Conservation (phyloP, 2,329 filamentous ascomycete genomes). For the Xylaria sp. region DNA sequence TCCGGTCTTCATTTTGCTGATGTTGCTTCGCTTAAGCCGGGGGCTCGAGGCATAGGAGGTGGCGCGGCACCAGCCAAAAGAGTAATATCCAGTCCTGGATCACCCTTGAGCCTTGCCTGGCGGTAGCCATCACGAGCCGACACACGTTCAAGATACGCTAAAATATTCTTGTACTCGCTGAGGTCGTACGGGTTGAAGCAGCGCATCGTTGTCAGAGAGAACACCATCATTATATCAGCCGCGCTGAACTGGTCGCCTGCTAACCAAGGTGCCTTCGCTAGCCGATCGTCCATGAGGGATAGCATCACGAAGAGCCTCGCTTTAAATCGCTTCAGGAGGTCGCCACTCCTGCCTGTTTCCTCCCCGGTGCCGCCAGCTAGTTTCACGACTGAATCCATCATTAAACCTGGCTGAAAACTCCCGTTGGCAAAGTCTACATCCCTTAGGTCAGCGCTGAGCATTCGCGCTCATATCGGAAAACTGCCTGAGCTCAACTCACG, state of each 20-base stretch:
- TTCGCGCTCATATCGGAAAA: neutral
- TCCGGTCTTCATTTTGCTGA: neutral
- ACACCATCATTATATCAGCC: conserved; percentile 74
- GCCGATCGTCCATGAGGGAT: conserved; percentile 59
- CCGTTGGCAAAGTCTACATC: conserved; percentile 61
- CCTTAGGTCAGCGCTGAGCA: conserved; percentile 13
- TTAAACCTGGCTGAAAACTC: conserved; percentile 25
- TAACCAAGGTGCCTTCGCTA: conserved; percentile 63
- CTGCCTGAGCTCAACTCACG: conserved; percentile 18
- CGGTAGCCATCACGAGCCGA: conserved; percentile 58
- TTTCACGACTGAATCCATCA: conserved; percentile 10
- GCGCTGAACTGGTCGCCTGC: conserved; percentile 71
- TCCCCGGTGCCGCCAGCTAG: neutral
- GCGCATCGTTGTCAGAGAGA: conserved; percentile 70
- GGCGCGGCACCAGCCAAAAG: conserved; percentile 39
- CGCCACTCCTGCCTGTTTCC: conserved; percentile 47
- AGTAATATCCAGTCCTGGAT: conserved; percentile 57
- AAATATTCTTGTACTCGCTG: conserved; percentile 54
- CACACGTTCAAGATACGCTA: conserved; percentile 60
- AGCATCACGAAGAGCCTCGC: conserved; percentile 55
- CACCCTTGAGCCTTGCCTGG: conserved; percentile 60
- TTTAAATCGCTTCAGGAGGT: conserved; percentile 46
- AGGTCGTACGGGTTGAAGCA: conserved; percentile 60
- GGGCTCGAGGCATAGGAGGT: conserved; percentile 25
- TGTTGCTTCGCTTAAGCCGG: neutral